Evolutionary conservation across 495 filamentous ascomycete species (phyloP).

Genomic region (Xylaria telfairii): DNA sequence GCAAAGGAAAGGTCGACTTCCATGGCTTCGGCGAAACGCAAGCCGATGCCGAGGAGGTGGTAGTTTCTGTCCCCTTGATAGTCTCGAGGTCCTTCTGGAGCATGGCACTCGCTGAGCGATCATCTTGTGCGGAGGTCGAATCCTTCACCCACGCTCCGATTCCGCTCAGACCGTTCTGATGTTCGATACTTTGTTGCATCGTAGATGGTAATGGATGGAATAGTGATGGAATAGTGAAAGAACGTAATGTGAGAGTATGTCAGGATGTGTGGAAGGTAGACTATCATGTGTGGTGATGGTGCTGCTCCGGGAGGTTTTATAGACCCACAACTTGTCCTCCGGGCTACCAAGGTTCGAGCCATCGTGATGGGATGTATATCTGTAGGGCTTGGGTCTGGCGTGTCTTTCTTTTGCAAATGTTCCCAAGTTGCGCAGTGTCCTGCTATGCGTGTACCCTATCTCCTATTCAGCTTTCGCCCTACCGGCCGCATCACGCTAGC

Average conservation of each 20-base stretch:
- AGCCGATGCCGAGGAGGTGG: not conserved
- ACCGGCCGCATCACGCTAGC: slow-evolving; percentile 2
- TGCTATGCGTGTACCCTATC: not conserved
- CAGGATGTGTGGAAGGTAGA: not conserved
- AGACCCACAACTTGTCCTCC: not conserved
- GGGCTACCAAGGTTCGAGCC: not conserved
- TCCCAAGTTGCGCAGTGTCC: not conserved
- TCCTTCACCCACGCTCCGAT: not conserved
- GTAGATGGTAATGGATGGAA: not conserved
- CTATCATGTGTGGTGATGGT: not conserved
- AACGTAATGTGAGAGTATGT: not conserved
- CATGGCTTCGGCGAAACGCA: not conserved
- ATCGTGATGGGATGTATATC: not conserved
- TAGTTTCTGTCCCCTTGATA: not conserved
- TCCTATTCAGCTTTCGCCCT: slow-evolving; percentile 2
- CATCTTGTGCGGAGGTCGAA: not conserved
- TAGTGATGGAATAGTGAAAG: too few species aligned
- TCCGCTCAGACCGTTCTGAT: not conserved
- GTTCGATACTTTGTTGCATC: not conserved
- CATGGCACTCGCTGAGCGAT: not conserved
- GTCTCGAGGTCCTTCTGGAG: not conserved
- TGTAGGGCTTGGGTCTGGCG: not conserved
- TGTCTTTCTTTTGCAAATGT: not conserved
- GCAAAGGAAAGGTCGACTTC: not conserved
- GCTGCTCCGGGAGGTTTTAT: not conserved